Evolutionary conservation across 345 rosid species (phyloP), one percentile per base, ranked within the genome.

Genomic region (Eucalyptus erythrocorys): DNA sequence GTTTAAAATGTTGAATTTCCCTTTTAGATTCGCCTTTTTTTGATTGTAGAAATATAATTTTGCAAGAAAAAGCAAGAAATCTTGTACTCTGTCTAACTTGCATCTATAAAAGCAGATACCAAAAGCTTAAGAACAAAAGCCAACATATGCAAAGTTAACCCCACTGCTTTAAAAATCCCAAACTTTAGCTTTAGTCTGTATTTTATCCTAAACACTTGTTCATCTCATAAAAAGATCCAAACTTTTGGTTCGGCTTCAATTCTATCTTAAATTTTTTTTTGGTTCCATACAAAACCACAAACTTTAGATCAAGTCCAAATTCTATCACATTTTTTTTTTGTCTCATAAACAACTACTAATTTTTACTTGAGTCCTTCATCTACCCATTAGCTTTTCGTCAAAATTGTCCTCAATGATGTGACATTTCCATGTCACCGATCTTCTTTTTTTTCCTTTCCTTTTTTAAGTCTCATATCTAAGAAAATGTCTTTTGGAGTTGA

Each of bases 341-440:
- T 55, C 61, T 55, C 1, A 55, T 2, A 55, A 55, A 26, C 27
- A 24, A 24, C 30, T 4, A 55, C 61, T 22, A 0, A 5, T 55
- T 55, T 55, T 55, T 55, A 55, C 59, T 55, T 55, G 27, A 55
- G 12, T 55, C 27, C 2, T 1, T 22, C 22, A 22, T 55, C 59
- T 22, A 55, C 5, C 1, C 2, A 12, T 8, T 55, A 55, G 2
- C 12, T 1, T 22, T 21, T 21, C 4, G 1, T 55, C 1, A 55
- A 55, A 55, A 22, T 55, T 0, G 0, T 24, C 30, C 61, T 55
- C 0, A 55, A 13, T 55, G 30, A 55, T 55, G 27, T 53, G 59
- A 24, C 61, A 55, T 55, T 9, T 55, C 27, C 27, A 55, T 22
- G 30, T 55, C 61, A 55, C 5, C 9, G 0, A n/a, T n/a, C n/a